phyloP scores from a whole-genome alignment of 331 rosid genomes.

The Ulmus americana region DNA sequence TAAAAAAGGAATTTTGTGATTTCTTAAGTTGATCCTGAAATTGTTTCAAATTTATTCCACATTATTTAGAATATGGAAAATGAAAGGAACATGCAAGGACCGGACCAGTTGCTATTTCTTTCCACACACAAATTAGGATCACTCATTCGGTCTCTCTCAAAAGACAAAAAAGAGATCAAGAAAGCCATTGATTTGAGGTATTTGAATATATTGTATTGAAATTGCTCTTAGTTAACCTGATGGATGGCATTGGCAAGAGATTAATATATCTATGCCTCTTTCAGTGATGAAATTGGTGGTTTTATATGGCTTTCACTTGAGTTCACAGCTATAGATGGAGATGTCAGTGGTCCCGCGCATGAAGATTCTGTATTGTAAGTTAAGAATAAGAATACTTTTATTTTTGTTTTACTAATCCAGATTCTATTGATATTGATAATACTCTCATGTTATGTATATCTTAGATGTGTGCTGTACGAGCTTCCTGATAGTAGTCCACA shows the following conservation, averaged over 20 bases:
- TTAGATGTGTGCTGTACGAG: slow-evolving; percentile 33
- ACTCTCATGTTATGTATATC: neutral
- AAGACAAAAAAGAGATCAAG: neutral
- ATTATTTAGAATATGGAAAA: slow-evolving; percentile 28
- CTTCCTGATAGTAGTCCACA: slow-evolving; percentile 6
- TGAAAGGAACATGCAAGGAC: slow-evolving; percentile 20
- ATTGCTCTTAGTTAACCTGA: neutral
- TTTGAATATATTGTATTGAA: neutral
- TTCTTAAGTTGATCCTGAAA: neutral
- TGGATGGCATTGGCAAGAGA: neutral
- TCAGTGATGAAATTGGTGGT: slow-evolving; percentile 39
- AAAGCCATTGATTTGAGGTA: slow-evolving; percentile 26
- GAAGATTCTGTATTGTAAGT: slow-evolving; percentile 35
- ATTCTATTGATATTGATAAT: neutral
- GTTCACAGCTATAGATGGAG: neutral
- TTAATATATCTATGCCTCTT: neutral
- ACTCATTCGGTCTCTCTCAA: slow-evolving; percentile 19
- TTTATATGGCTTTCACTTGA: slow-evolving; percentile 11
- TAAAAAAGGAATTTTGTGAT: neutral
- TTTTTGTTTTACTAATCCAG: neutral
- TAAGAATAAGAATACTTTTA: neutral
- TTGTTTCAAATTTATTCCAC: neutral
- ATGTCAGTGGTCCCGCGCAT: neutral
- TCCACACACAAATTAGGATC: slow-evolving; percentile 19
- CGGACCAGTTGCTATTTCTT: slow-evolving; percentile 28